These are phyloP conservation scores for Oenanthe javanica DNA, from an alignment of 140 eudicot genomes.

Conservation along the genomic window DNA sequence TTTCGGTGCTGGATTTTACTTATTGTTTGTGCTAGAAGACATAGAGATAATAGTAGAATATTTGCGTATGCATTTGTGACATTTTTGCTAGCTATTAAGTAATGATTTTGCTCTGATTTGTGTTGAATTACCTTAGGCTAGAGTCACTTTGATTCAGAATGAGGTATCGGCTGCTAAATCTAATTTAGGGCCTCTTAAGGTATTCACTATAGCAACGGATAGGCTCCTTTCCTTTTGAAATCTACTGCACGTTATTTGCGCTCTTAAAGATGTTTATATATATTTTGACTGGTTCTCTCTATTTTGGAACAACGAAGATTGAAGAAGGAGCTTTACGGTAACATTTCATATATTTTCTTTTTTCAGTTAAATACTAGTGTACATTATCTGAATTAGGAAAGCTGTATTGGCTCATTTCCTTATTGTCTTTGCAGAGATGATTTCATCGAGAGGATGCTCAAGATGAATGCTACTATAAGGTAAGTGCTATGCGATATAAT, in stretches of 20 bases:
- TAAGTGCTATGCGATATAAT: slow-evolving; percentile 13
- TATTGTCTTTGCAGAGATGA: slow-evolving; percentile 47
- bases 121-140: slow-evolving; percentile 34
- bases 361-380: neutral
- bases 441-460: slow-evolving; percentile 62
- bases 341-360: neutral
- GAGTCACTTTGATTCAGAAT: slow-evolving; percentile 44
- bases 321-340: slow-evolving; percentile 52
- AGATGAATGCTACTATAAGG: slow-evolving; percentile 64
- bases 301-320: slow-evolving; percentile 20
- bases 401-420: neutral
- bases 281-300: slow-evolving; percentile 1
- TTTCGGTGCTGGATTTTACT: neutral
- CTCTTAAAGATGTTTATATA: slow-evolving; percentile 12
- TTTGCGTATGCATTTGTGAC: neutral
- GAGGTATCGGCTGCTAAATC: slow-evolving; percentile 48
- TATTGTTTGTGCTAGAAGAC: too few relatives aligned
- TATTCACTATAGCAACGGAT: slow-evolving; percentile 10
- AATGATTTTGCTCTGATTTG: slow-evolving; percentile 2
- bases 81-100: neutral
- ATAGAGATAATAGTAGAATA: neutral
- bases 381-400: neutral
- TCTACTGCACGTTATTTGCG: neutral
- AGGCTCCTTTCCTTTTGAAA: neutral
- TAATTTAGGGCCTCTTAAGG: slow-evolving; percentile 60